Percentiles rank a stretch among this genome's conserved stretches.
Conservation (phyloP, 1,284 basidiomycete genomes). For the Ganoderma sinense region DNA sequence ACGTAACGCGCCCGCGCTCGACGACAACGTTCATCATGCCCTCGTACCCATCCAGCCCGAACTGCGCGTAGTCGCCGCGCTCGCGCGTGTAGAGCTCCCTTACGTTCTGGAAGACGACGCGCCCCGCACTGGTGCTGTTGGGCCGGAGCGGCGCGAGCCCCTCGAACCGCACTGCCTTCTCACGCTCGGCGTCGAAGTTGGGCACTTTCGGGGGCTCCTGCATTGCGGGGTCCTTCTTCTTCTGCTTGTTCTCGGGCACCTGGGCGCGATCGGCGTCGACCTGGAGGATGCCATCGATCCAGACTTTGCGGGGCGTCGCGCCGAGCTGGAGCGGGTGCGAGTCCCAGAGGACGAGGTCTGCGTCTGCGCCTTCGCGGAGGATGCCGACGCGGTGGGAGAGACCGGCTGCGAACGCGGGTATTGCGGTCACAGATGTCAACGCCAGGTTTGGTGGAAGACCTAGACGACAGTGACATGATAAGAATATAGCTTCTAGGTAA, state of each 20-base stretch:
- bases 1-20: conserved; percentile 35
- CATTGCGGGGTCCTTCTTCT: conserved; percentile 37
- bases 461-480: conserved; percentile 13
- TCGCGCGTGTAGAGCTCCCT: conserved; percentile 49
- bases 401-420: conserved; percentile 81
- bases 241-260: conserved; percentile 40
- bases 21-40: conserved; percentile 37
- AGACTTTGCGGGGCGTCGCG: conserved; percentile 79
- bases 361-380: conserved; percentile 65
- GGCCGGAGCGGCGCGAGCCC: conserved; percentile 72
- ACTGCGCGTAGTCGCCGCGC: conserved; percentile 27
- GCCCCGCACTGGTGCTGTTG: conserved; percentile 41
- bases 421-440: conserved; percentile 79
- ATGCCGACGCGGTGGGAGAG: conserved; percentile 85
- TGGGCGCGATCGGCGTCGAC: conserved; percentile 56
- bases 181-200: conserved; percentile 64
- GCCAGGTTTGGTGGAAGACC: conserved; percentile 65
- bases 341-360: conserved; percentile 77
- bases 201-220: conserved; percentile 66
- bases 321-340: conserved; percentile 83
- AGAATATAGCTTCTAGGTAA: neutral
- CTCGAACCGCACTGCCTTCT: conserved; percentile 64
- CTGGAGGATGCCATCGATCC: conserved; percentile 76
- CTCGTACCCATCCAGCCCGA: conserved; percentile 20
- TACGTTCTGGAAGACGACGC: conserved; percentile 68